Evolutionary conservation across 75 land plant species (phyloP).

Genomic region (Isoetes taiwanensis): DNA sequence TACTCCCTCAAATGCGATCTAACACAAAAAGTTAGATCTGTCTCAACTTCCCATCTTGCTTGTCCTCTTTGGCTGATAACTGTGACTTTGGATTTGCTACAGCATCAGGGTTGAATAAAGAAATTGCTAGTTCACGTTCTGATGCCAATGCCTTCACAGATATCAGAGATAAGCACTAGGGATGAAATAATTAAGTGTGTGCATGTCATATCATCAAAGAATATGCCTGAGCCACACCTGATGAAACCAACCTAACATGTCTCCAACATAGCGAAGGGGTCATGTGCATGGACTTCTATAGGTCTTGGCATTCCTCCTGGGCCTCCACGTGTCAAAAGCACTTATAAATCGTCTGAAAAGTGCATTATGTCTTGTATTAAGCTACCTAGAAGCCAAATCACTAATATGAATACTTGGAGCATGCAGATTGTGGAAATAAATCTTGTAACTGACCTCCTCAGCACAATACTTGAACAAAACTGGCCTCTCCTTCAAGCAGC

Average conservation of each 20-base stretch:
- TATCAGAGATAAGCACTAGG: too few species aligned
- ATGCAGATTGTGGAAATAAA: neutral
- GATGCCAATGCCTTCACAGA: constrained; percentile 82
- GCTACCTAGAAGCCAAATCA: constrained; percentile 47
- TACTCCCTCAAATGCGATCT: constrained; percentile 95
- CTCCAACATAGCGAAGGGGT: constrained; percentile 93
- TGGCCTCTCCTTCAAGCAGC: constrained; percentile 83
- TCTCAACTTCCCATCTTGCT: constrained; percentile 33
- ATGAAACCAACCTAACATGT: constrained; percentile 97
- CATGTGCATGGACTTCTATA: constrained; percentile 99
- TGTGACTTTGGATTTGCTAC: constrained; percentile 5
- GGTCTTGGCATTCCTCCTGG: constrained; percentile 99
- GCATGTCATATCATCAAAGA: constrained; percentile 1
- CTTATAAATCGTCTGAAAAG: constrained; percentile 86
- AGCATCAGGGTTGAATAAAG: constrained; percentile 73
- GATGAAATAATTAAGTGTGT: too few species aligned
- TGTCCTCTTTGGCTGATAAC: constrained; percentile 7
- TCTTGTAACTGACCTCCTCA: constrained; percentile 61
- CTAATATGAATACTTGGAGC: neutral
- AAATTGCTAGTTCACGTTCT: constrained; percentile 78
- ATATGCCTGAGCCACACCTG: constrained; percentile 35
- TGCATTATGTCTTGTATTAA: constrained; percentile 93
- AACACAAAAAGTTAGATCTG: constrained; percentile 68
- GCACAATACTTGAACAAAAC: constrained; percentile 99
- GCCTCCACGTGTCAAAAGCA: constrained; percentile 98